Percentiles rank a stretch among this genome's conserved stretches.
These are phyloP conservation scores for Castanopsis chinensis DNA, from an alignment of 306 rosid species.

Conservation along the genomic window DNA sequence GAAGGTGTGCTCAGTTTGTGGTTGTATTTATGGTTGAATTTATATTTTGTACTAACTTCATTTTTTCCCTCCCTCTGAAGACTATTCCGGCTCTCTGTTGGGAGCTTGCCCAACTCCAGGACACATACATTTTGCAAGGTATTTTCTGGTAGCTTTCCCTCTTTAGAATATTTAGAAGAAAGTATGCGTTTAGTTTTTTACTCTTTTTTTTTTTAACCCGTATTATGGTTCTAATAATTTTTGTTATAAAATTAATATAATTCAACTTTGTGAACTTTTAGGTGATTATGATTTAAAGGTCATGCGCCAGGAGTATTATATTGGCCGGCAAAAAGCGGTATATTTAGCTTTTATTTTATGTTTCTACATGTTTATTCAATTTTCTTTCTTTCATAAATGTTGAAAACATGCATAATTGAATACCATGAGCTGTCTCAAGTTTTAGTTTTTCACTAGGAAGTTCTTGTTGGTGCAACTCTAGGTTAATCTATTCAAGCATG, in stretches of 20 bases:
- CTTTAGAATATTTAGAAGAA: conserved; percentile 11
- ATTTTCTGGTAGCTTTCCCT: conserved; percentile 8
- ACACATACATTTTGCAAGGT: conserved; percentile 97
- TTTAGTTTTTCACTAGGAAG: neutral
- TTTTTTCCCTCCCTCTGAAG: conserved; percentile 35
- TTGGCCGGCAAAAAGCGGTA: conserved; percentile 88
- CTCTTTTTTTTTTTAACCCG: neutral
- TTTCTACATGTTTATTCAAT: neutral
- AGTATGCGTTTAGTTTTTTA: neutral
- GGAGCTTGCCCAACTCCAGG: conserved; percentile 99
- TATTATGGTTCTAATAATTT: neutral
- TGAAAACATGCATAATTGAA: conserved; percentile 7
- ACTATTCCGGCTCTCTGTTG: conserved; percentile 92
- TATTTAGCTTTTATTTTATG: conserved; percentile 16
- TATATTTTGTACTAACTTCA: conserved; percentile 9
- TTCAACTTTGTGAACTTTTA: conserved; percentile 35
- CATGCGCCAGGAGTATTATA: conserved; percentile 96
- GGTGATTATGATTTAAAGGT: conserved; percentile 99
- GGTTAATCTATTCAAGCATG: no score
- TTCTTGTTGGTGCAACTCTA: no score
- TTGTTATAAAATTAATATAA: conserved; percentile 13
- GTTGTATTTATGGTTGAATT: conserved; percentile 2
- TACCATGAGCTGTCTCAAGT: neutral
- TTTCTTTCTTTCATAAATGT: conserved; percentile 15
- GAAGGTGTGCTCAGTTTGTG: conserved; percentile 8